These are phyloP conservation scores for Oryza brachyantha DNA, from an alignment of 176 grass and related monocot species.

Conservation along the genomic window DNA sequence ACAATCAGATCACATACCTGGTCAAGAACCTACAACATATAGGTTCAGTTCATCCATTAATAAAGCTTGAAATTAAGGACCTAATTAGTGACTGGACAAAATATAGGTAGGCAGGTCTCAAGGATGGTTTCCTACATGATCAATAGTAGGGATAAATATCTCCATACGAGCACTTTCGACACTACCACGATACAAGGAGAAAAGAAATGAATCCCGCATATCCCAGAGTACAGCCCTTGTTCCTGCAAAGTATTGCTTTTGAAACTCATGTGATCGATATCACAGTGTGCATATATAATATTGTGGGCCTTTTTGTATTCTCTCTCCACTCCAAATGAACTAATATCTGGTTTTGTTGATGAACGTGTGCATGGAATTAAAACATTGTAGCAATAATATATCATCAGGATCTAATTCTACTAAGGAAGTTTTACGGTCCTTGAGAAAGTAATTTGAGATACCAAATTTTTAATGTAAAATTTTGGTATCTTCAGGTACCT, in stretches of 20 bases:
- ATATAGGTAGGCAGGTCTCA: slow-evolving; percentile 30
- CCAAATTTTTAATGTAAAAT: no score
- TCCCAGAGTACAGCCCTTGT: slow-evolving; percentile 77
- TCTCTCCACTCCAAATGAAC: neutral
- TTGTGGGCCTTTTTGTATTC: neutral
- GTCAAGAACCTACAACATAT: slow-evolving; percentile 70
- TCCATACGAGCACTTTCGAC: slow-evolving; percentile 67
- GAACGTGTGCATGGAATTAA: slow-evolving; percentile 19
- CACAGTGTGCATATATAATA: slow-evolving; percentile 6
- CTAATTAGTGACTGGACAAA: neutral
- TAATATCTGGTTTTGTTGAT: neutral
- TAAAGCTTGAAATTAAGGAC: slow-evolving; percentile 7
- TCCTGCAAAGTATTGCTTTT: slow-evolving; percentile 49
- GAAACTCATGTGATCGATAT: slow-evolving; percentile 11
- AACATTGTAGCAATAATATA: slow-evolving; percentile 4
- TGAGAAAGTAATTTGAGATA: no score
- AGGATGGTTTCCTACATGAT: slow-evolving; percentile 52
- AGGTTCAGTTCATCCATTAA: slow-evolving; percentile 28
- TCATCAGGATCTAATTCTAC: neutral
- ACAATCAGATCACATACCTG: slow-evolving; percentile 80
- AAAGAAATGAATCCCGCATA: slow-evolving; percentile 73
- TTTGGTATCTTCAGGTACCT: no score
- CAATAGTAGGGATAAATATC: slow-evolving; percentile 68
- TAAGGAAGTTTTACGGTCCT: neutral
- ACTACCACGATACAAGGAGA: slow-evolving; percentile 66